Percentiles rank a stretch among this genome's conserved stretches.
Evolutionary conservation across 768 basidiomycete genomes (phyloP).

Genomic region (Tulasnella sp.): DNA sequence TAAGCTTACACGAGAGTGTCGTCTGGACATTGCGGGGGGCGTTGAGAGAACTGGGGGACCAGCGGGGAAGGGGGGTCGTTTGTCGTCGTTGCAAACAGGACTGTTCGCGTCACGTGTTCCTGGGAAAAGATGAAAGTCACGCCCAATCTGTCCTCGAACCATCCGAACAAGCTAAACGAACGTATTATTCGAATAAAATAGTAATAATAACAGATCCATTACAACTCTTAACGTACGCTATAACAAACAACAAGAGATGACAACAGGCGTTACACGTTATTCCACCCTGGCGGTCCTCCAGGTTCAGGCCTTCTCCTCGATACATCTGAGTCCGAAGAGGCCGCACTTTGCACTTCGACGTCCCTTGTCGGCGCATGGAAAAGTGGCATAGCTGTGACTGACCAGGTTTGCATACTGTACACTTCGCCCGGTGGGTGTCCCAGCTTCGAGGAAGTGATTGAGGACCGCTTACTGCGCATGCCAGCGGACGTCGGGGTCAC

Average conservation of each 20-base stretch:
- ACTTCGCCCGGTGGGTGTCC: not conserved
- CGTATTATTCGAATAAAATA: not conserved
- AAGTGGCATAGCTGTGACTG: not conserved
- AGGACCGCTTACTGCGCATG: not conserved
- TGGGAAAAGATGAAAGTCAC: not conserved
- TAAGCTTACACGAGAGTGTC: constrained; percentile 8
- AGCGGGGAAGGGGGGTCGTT: not conserved
- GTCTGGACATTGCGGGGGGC: not conserved
- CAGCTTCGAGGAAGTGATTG: not conserved
- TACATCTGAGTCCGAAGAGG: not conserved
- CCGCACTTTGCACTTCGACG: not conserved
- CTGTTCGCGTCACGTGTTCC: not conserved
- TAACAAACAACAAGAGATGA: not conserved
- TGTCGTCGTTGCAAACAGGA: not conserved
- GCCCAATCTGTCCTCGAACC: not conserved
- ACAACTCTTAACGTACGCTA: not conserved
- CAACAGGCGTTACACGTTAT: not conserved
- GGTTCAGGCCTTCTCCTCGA: not conserved
- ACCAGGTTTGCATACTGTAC: not conserved
- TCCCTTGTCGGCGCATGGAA: not conserved
- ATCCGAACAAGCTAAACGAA: not conserved
- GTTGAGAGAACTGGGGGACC: not conserved
- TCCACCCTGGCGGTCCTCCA: not conserved
- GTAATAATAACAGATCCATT: not conserved
- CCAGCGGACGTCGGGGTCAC: not conserved